Evolutionary conservation across 805 yeast genomes (phyloP).

Genomic region (Candida insectorum): DNA sequence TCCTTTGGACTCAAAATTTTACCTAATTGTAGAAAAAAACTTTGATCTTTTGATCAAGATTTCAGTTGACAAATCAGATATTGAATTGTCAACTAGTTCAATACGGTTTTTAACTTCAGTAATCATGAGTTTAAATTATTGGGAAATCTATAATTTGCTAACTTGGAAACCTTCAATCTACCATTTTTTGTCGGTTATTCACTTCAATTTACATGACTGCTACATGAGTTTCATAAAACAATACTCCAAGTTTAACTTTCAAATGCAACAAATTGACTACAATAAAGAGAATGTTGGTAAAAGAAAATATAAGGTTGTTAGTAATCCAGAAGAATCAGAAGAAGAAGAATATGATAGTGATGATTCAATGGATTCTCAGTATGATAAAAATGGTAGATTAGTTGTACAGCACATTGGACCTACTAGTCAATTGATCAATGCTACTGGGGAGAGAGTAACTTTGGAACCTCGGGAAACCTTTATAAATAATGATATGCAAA

Average conservation of each 20-base stretch:
- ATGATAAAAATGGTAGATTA: background rate
- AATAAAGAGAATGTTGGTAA: slow-evolving; percentile 11
- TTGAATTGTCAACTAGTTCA: slow-evolving; percentile 30
- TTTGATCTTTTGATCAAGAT: slow-evolving; percentile 36
- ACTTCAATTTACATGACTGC: slow-evolving; percentile 40
- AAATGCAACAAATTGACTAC: slow-evolving; percentile 4
- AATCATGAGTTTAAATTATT: slow-evolving; percentile 37
- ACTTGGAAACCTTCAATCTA: slow-evolving; percentile 41
- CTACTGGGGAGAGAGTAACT: background rate
- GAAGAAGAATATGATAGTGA: slow-evolving; percentile 3
- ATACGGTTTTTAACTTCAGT: slow-evolving; percentile 36
- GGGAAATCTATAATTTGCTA: slow-evolving; percentile 42
- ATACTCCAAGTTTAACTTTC: slow-evolving; percentile 21
- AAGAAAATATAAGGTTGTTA: slow-evolving; percentile 1
- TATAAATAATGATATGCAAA: slow-evolving; percentile 6
- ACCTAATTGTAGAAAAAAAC: slow-evolving; percentile 33
- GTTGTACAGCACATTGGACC: slow-evolving; percentile 5
- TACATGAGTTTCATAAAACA: slow-evolving; percentile 31
- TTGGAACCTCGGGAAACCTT: background rate
- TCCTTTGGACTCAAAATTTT: slow-evolving; percentile 29
- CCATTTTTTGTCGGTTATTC: slow-evolving; percentile 36
- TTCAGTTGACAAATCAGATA: slow-evolving; percentile 25
- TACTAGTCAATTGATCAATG: slow-evolving; percentile 6
- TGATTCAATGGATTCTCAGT: background rate
- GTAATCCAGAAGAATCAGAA: slow-evolving; percentile 1